Conservation (phyloP, 768 basidiomycete genomes). For the Phaffia tasmanica region DNA sequence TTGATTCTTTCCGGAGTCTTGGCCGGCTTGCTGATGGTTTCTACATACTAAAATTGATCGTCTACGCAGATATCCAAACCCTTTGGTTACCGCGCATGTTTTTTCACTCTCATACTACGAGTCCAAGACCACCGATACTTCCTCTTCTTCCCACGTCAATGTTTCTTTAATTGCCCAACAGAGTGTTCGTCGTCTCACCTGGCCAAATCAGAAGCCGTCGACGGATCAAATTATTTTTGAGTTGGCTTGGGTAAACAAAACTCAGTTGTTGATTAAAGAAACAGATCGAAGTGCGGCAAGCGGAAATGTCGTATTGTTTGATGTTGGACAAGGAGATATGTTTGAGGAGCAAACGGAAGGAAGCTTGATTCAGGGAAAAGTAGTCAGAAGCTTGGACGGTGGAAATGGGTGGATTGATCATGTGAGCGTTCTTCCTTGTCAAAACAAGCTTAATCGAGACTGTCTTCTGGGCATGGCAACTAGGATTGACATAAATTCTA, state of each 20-base stretch:
- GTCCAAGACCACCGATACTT: neutral
- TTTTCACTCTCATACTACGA: constrained; percentile 61
- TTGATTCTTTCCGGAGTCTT: too few relatives aligned
- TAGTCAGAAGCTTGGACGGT: constrained; percentile 67
- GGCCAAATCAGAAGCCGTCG: constrained; percentile 50
- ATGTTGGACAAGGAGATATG: constrained; percentile 38
- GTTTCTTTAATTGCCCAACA: constrained; percentile 37
- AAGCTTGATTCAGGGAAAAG: constrained; percentile 41
- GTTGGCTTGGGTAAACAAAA: constrained; percentile 66
- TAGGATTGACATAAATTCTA: too few relatives aligned
- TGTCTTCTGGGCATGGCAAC: too few relatives aligned
- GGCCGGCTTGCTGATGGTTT: too few relatives aligned
- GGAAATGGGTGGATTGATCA: constrained; percentile 92
- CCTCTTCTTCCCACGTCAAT: constrained; percentile 44
- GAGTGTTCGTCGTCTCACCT: constrained; percentile 36
- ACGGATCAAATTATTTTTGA: constrained; percentile 65
- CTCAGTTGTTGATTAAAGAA: constrained; percentile 62
- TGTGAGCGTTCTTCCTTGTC: constrained; percentile 42
- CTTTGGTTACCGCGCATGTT: constrained; percentile 66
- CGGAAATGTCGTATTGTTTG: constrained; percentile 70
- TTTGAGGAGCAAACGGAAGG: constrained; percentile 29
- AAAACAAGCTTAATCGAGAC: too few relatives aligned
- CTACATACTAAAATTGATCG: too few relatives aligned
- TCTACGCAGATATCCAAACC: constrained; percentile 46
- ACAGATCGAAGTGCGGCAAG: constrained; percentile 70